Conservation (phyloP, 352 stramenopile genomes). For the Nothophytophthora sp. region DNA sequence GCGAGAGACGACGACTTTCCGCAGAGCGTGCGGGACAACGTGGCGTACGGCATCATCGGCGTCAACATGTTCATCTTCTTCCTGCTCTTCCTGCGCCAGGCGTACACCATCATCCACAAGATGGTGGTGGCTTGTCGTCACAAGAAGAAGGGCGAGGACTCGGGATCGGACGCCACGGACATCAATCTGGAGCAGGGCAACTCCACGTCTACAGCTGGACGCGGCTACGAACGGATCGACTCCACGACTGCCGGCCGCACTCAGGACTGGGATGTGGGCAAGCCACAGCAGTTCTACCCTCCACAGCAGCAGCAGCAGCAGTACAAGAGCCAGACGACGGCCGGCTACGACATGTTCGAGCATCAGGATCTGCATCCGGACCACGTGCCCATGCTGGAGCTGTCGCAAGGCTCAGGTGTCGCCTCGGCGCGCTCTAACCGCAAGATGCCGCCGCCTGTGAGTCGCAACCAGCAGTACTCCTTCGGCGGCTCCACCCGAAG, state of each 20-base stretch:
- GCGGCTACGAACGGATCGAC: slow-evolving; percentile 30
- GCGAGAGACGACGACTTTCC: slow-evolving; percentile 81
- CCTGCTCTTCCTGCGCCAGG: slow-evolving; percentile 76
- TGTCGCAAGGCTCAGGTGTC: slow-evolving; percentile 19
- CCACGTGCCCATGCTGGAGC: slow-evolving; percentile 17
- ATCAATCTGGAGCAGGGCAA: slow-evolving; percentile 63
- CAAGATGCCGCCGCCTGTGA: slow-evolving; percentile 19
- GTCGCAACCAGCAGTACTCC: slow-evolving; percentile 42
- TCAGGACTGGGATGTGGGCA: slow-evolving; percentile 20
- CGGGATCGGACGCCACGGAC: slow-evolving; percentile 28
- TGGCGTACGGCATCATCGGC: slow-evolving; percentile 85
- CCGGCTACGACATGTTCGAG: slow-evolving; percentile 15
- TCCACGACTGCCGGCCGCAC: slow-evolving; percentile 17
- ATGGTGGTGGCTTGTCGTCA: slow-evolving; percentile 41
- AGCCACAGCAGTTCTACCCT: too few relatives aligned
- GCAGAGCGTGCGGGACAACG: slow-evolving; percentile 77
- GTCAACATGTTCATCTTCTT: slow-evolving; percentile 87
- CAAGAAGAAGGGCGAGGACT: slow-evolving; percentile 47
- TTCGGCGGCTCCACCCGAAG: slow-evolving; percentile 21
- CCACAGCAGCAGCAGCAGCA: too few relatives aligned
- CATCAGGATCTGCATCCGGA: slow-evolving; percentile 7
- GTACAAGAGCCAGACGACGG: slow-evolving; percentile 22
- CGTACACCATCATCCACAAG: slow-evolving; percentile 80
- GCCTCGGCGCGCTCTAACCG: slow-evolving; percentile 19
- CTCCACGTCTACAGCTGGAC: slow-evolving; percentile 13